These are phyloP conservation scores for Cutaneotrichosporon cutaneum DNA, from an alignment of 1,284 basidiomycete genomes.

Conservation along the genomic window DNA sequence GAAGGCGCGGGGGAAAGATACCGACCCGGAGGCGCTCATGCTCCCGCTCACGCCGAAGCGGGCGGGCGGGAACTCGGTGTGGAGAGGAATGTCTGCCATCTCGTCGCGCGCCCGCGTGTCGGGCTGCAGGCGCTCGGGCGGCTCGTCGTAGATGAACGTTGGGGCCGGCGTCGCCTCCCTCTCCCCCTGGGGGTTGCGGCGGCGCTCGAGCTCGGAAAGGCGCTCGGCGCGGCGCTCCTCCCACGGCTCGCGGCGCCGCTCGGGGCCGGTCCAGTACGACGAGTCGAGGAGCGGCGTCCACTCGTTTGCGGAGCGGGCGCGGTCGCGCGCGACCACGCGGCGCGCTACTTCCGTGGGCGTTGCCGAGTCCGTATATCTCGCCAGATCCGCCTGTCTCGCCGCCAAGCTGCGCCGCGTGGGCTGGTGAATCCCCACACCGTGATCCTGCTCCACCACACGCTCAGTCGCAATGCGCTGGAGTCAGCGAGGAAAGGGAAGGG, in stretches of 20 bases:
- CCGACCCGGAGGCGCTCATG: not conserved
- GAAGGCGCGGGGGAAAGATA: not conserved
- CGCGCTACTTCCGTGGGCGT: not conserved
- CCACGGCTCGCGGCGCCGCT: too few relatives aligned
- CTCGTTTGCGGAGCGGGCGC: not conserved
- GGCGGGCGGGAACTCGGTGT: too few relatives aligned
- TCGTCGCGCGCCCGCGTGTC: not conserved
- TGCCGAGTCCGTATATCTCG: not conserved
- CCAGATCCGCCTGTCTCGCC: too few relatives aligned
- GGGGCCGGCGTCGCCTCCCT: conserved; percentile 4
- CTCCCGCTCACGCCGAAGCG: not conserved
- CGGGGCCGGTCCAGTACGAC: not conserved
- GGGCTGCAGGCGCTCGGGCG: not conserved
- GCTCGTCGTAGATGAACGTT: conserved; percentile 6
- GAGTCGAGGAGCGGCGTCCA: not conserved
- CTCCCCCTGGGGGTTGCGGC: too few relatives aligned
- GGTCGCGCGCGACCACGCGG: not conserved
- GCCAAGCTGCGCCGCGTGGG: too few relatives aligned
- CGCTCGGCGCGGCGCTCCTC: too few relatives aligned
- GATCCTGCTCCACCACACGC: not conserved
- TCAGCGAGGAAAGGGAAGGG: not conserved
- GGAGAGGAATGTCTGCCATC: not conserved
- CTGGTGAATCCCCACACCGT: too few relatives aligned
- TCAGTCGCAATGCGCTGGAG: not conserved
- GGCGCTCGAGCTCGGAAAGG: too few relatives aligned